Evolutionary conservation across 495 filamentous ascomycete species (phyloP).

Genomic region (Penicillium herquei): DNA sequence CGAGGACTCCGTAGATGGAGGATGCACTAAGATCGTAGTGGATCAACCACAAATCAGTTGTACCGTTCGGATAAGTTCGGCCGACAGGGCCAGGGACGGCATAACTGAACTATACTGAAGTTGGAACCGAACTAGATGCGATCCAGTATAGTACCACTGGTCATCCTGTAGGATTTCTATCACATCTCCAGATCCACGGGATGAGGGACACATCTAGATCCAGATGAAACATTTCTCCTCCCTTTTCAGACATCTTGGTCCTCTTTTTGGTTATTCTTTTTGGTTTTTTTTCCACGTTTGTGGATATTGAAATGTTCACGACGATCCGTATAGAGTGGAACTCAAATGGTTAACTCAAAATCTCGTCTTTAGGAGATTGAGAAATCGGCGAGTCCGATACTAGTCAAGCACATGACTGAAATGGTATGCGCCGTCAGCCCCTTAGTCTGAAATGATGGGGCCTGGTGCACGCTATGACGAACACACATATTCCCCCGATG

Average conservation of each 20-base stretch:
- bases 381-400: not conserved
- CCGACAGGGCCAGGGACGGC: not conserved
- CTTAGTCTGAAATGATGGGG: not conserved
- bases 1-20: not conserved
- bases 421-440: not conserved
- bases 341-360: not conserved
- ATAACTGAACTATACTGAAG: not conserved
- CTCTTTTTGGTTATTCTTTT: not conserved
- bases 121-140: not conserved
- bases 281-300: too few relatives aligned
- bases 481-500: not conserved
- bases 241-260: not conserved
- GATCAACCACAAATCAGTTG: constrained; percentile 1
- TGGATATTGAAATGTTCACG: too few relatives aligned
- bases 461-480: constrained; percentile 3
- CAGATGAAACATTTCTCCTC: not conserved
- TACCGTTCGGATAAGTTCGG: constrained; percentile 8
- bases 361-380: not conserved
- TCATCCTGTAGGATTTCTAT: not conserved
- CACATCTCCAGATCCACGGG: not conserved
- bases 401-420: not conserved
- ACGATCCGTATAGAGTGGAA: not conserved
- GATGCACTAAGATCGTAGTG: not conserved
- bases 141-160: not conserved
- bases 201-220: not conserved